Percentiles rank a stretch among this genome's conserved stretches.
Conservation (phyloP, 352 stramenopile species). For the Globisporangium mamillatum region DNA sequence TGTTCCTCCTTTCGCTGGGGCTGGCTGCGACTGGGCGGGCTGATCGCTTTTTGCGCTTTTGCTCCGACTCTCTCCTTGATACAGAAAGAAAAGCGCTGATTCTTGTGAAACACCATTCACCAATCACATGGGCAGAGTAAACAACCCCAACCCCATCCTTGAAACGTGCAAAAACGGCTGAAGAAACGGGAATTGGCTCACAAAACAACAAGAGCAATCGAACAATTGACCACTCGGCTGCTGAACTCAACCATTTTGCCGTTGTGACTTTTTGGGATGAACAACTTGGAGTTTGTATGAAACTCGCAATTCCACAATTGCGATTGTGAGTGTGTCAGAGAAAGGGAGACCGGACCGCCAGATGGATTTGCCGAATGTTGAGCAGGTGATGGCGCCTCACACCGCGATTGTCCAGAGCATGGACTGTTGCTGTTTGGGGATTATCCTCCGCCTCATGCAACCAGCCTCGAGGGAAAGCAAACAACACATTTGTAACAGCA, state of each 20-base stretch:
- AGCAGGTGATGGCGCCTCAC: conserved; percentile 10
- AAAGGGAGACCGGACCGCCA: background rate
- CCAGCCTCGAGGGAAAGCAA: background rate
- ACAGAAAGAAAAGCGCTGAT: background rate
- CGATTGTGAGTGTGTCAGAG: background rate
- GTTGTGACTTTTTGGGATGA: background rate
- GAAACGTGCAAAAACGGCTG: background rate
- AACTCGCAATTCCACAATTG: background rate
- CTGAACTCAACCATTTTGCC: background rate
- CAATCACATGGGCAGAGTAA: background rate
- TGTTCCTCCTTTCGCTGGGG: background rate
- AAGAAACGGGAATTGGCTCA: background rate
- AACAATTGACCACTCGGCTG: background rate
- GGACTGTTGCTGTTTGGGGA: background rate
- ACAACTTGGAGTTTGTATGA: conserved; percentile 3
- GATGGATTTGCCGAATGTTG: conserved; percentile 13
- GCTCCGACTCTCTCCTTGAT: conserved; percentile 2
- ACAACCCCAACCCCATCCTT: background rate
- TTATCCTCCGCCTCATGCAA: background rate
- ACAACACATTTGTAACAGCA: background rate
- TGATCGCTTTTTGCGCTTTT: background rate
- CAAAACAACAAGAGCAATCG: background rate
- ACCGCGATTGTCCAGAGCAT: background rate
- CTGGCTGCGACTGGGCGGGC: background rate
- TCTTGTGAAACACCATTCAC: background rate